Conservation (phyloP, 139 green algal species). For the Volvox africanus region DNA sequence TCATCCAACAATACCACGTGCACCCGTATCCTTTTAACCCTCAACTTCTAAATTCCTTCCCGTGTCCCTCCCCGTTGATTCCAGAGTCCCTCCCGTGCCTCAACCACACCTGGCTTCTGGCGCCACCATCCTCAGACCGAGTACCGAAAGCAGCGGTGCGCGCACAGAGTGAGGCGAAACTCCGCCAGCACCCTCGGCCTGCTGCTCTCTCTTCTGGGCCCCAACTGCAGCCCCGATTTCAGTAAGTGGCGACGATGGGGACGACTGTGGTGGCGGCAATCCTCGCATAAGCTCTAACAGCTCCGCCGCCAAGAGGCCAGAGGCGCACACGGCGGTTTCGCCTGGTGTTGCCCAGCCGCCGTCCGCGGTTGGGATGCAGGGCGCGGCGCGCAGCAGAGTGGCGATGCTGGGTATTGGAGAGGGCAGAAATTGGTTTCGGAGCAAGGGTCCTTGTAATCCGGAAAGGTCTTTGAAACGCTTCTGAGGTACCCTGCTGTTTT, state of each 20-base stretch:
- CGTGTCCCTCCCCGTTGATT: no score
- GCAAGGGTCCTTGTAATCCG: background rate
- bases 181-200: background rate
- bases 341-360: slow-evolving; percentile 56
- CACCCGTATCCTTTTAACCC: no score
- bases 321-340: slow-evolving; percentile 51
- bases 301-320: background rate
- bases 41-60: no score
- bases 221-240: background rate
- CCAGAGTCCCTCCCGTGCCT: no score
- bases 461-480: no score
- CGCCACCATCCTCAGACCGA: slow-evolving; percentile 32
- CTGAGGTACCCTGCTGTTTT: no score
- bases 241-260: background rate
- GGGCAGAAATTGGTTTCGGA: background rate
- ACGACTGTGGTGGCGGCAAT: background rate
- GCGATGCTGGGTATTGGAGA: slow-evolving; percentile 27
- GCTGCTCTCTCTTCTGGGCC: background rate
- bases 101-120: slow-evolving; percentile 33
- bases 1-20: no score
- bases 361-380: slow-evolving; percentile 60
- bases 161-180: background rate
- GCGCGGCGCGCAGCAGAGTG: slow-evolving; percentile 46
- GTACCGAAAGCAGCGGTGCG: background rate
- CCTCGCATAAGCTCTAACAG: background rate